Percentiles rank a stretch among this genome's conserved stretches.
Evolutionary conservation across 2,329 filamentous ascomycete species (phyloP).

Genomic region (Phaeosphaeriaceae sp.): DNA sequence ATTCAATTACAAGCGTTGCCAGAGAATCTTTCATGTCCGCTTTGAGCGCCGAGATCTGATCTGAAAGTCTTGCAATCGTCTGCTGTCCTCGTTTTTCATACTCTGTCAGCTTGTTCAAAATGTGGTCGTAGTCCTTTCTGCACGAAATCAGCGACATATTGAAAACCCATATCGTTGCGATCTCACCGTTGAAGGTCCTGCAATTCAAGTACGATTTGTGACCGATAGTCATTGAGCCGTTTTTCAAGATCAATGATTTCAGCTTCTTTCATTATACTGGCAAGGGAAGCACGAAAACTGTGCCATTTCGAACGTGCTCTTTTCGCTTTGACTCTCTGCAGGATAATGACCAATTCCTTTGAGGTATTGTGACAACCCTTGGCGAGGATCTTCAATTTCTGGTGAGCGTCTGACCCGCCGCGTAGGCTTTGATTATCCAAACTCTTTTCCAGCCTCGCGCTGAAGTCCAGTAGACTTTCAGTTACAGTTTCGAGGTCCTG

Average conservation of each 20-base stretch:
- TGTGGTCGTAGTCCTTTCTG: not conserved
- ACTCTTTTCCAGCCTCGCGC: not conserved
- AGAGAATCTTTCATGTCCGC: not conserved
- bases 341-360: not conserved
- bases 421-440: not conserved
- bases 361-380: not conserved
- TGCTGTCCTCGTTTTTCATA: not conserved
- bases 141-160: not conserved
- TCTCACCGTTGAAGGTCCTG: constrained; percentile 6
- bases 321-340: constrained; percentile 6
- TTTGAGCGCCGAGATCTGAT: not conserved
- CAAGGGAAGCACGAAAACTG: constrained; percentile 9
- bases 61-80: not conserved
- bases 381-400: not conserved
- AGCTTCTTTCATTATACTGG: constrained; percentile 4
- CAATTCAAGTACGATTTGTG: constrained; percentile 10
- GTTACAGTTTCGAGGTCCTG: not conserved
- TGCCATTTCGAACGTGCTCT: constrained; percentile 7
- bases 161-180: not conserved
- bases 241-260: constrained; percentile 10
- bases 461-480: not conserved
- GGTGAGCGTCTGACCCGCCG: not conserved
- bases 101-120: not conserved
- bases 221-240: constrained; percentile 9
- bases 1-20: not conserved